Base-by-base conservation (phyloP, 1,284 basidiomycete species). In the Tilletia setariae region DNA sequence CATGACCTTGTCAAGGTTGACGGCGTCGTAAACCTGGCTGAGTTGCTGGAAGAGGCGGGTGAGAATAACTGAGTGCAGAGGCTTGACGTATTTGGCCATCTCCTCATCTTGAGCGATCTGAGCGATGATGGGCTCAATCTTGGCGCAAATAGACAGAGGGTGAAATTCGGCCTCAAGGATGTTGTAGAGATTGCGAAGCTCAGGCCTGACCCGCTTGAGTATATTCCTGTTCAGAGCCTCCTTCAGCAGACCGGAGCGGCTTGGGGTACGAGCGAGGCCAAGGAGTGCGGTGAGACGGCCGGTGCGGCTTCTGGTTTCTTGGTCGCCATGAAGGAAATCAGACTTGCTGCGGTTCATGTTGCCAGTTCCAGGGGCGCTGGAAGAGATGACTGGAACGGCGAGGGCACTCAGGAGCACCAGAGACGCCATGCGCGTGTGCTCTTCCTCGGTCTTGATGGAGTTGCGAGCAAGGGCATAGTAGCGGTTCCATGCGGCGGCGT, bases 141-240 rank as follows among this genome's bases (percentile, higher is more conserved):
- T 88, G 16, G 87, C 85, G 83, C 92, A 94, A 68, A 98, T 90
- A 0, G 89, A 90, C 71, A 97, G 88, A 0, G 96, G 96, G 83
- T 98, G 93, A 83, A 98, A 98, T 47, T 94, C 91, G 68, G 91
- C 90, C 85, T 97, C 93, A 76, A 99, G 89, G 67, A 95, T 89
- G 80, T 90, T 88, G 86, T 98, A 97, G 46, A 98, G 87, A 46
- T 89, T 85, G 80, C 91, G 91, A 78, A 98, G 86, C 63, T 88
- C 85, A 1, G 93, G 90, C 0, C 91, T 90, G 65, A 94, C 86
- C 69, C 85, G 88, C 81, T 90, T 92, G 74, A 98, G 88, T 63
- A 91, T 90, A 82, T 94, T 91, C 70, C 93, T 89, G 91, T 82
- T 69, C 46, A 82, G 70, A 21, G 79, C 79, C 73, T 82, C 80